A percentile compares a stretch with the other conserved stretches of the same genome.
Conservation (phyloP, 176 grass and related monocot species). For the Avena sativa region DNA sequence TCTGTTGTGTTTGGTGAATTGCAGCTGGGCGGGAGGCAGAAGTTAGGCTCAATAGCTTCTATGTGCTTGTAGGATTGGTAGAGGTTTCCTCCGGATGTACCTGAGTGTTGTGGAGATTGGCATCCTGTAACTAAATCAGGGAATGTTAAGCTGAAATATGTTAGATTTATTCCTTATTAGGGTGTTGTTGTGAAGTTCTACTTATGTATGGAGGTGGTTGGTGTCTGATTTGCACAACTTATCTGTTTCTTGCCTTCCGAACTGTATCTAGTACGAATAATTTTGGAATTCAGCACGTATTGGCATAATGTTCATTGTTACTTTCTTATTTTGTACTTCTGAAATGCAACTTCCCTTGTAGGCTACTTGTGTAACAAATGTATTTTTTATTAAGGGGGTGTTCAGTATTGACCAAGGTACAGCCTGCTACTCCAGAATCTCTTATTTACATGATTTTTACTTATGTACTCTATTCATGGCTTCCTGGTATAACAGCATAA, state of each 20-base stretch:
- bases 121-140: slow-evolving; percentile 31
- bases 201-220: slow-evolving; percentile 17
- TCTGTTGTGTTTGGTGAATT: not conserved
- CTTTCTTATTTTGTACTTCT: not conserved
- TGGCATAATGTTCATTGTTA: not conserved
- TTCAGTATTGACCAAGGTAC: not conserved
- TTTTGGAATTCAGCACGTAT: slow-evolving; percentile 8
- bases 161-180: not conserved
- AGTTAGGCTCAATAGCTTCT: slow-evolving; percentile 1
- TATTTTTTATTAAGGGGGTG: not conserved
- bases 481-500: not conserved
- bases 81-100: not conserved
- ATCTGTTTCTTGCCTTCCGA: slow-evolving; percentile 4
- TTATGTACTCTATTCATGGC: slow-evolving; percentile 11
- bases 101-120: not conserved
- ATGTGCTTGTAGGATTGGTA: slow-evolving; percentile 34
- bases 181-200: not conserved
- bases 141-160: slow-evolving; percentile 13
- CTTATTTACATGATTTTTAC: not conserved
- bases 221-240: not conserved
- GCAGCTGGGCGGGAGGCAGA: not conserved
- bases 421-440: not conserved
- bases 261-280: not conserved
- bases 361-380: not conserved
- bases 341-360: not conserved